These are phyloP conservation scores for Tolypocladium endophyticum DNA, from an alignment of 2,329 filamentous ascomycete species.

Conservation along the genomic window DNA sequence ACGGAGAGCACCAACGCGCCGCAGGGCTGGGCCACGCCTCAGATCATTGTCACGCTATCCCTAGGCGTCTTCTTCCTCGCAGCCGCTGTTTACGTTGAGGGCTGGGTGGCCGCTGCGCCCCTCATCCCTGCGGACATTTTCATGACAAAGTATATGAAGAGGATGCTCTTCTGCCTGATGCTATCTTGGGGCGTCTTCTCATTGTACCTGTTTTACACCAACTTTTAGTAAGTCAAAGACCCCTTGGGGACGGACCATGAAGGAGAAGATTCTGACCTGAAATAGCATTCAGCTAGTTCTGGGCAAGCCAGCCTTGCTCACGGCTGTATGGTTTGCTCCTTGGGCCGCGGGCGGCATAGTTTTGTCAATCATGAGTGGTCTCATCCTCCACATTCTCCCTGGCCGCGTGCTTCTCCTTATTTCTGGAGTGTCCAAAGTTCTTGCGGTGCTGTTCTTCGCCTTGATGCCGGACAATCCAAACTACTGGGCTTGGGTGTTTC, in stretches of 20 bases:
- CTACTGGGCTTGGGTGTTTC: constrained; percentile 57
- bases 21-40: constrained; percentile 52
- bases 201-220: constrained; percentile 52
- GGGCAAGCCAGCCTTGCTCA: constrained; percentile 37
- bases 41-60: constrained; percentile 49
- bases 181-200: constrained; percentile 44
- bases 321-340: constrained; percentile 49
- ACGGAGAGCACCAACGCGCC: constrained; percentile 54
- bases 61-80: constrained; percentile 43
- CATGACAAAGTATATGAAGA: constrained; percentile 48
- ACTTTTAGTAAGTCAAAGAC: constrained; percentile 43
- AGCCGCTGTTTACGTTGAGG: constrained; percentile 52
- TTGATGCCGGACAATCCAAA: constrained; percentile 39
- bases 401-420: constrained; percentile 42
- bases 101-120: constrained; percentile 48
- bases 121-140: constrained; percentile 56
- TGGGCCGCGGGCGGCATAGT: constrained; percentile 49
- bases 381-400: constrained; percentile 44
- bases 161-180: constrained; percentile 43
- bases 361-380: constrained; percentile 41
- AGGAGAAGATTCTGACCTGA: neutral
- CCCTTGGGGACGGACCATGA: constrained; percentile 2
- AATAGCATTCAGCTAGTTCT: constrained; percentile 41
- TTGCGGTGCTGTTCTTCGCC: constrained; percentile 43
- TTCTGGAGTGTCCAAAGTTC: constrained; percentile 38